These are phyloP conservation scores for Ceratobasidium theobromae DNA, from an alignment of 1,284 basidiomycete genomes.

Conservation along the genomic window DNA sequence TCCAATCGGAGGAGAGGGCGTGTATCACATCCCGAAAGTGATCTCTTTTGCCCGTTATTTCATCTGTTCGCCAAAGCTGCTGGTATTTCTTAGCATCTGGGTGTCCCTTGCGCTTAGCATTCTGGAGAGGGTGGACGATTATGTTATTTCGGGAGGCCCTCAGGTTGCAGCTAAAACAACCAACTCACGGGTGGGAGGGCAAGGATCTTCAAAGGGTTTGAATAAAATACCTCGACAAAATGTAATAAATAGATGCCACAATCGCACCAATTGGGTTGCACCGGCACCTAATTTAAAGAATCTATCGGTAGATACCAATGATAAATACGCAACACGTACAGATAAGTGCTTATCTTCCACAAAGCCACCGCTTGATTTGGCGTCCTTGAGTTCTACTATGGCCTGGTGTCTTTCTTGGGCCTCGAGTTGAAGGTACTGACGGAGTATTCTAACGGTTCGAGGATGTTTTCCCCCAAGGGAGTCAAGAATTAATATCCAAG, in stretches of 20 bases:
- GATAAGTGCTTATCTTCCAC: conserved; percentile 29
- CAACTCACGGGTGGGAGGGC: conserved; percentile 41
- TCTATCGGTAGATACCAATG: conserved; percentile 14
- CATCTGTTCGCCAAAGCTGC: too few species aligned
- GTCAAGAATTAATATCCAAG: conserved; percentile 83
- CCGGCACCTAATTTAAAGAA: conserved; percentile 43
- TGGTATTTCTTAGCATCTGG: too few species aligned
- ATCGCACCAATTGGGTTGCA: conserved; percentile 51
- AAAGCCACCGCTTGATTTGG: conserved; percentile 53
- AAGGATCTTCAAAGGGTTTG: conserved; percentile 39
- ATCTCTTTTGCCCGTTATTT: too few species aligned
- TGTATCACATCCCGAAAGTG: too few species aligned
- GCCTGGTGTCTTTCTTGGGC: conserved; percentile 72
- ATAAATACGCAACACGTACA: neutral
- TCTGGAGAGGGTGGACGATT: too few species aligned
- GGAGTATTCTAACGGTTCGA: conserved; percentile 62
- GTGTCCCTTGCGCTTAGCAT: too few species aligned
- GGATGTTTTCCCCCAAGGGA: conserved; percentile 75
- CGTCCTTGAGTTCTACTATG: conserved; percentile 45
- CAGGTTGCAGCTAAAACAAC: neutral
- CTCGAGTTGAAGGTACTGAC: conserved; percentile 72
- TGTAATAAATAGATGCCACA: conserved; percentile 52
- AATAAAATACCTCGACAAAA: conserved; percentile 43
- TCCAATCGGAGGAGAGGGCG: too few species aligned
- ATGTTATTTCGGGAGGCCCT: too few species aligned